Evolutionary conservation across 306 rosid species (phyloP), one percentile per base, ranked within the genome.

Genomic region (Castanea crenata): DNA sequence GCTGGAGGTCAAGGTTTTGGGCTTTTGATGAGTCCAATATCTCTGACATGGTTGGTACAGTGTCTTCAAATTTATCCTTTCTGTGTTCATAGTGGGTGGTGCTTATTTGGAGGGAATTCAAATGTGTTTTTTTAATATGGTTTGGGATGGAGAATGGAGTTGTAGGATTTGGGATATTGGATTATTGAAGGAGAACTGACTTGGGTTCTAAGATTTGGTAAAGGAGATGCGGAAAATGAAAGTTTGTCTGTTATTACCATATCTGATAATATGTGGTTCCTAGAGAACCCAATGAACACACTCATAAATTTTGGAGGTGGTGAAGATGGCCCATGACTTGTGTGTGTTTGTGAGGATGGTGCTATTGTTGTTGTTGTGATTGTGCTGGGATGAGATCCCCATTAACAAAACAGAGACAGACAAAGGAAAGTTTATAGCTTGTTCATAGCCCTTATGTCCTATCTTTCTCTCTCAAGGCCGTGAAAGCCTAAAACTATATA

Each of bases 1-100:
- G 99, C 78, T 82, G 74, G 68, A 94, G 88, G 83, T 86, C 83
- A 2, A 91, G 80, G 6, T 88, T 94, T 85, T 92, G 97, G 11
- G 92, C 55, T 74, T 82, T 84, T 0, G 97, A 91, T 0, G 97
- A 84, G 9, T 83, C 87, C 27, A 90, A 15, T 19, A 94, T 92
- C 12, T 94, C 97, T 5, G 90, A 64, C 95, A 94, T 91, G 88
- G 85, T 86, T 59, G 97, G 99, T 34, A 86, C 0, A 0, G 62
- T 4, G 55, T 80, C 46, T 21, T 74, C 79, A 54, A 15, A 25
- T 71, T 76, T 73, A 12, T 61, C 65, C 55, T 57, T 75, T 16
- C 38, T 44, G 56, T 1, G 23, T 9, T 31, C n/a, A 46, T 21
- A 0, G 70, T 25, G 57, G 75, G 55, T 76, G 25, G 55, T 76